Percentiles rank a stretch among this genome's conserved stretches.
Conservation (phyloP, 768 basidiomycete genomes). For the Panellus pusillus region DNA sequence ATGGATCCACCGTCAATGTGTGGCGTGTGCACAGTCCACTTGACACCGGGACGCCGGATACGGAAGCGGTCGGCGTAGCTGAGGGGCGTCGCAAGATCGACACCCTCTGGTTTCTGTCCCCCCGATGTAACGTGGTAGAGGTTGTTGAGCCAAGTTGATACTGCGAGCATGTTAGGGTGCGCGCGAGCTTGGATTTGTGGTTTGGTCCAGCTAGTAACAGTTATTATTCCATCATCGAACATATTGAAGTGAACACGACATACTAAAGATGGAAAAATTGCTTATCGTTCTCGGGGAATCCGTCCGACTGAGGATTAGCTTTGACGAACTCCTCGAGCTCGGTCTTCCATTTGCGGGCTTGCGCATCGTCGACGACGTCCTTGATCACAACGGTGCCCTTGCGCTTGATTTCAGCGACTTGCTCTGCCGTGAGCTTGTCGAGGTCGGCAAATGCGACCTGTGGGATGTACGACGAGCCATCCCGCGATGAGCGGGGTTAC, state of each 20-base stretch:
- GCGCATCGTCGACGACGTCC: constrained; percentile 46
- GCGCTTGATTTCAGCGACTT: constrained; percentile 43
- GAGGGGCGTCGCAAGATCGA: constrained; percentile 53
- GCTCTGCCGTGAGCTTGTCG: constrained; percentile 36
- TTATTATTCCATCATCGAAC: neutral
- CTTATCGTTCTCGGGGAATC: constrained; percentile 48
- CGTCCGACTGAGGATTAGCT: constrained; percentile 46
- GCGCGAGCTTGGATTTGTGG: constrained; percentile 56
- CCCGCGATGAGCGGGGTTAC: constrained; percentile 38
- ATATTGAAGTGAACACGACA: constrained; percentile 11
- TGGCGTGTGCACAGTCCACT: constrained; percentile 41
- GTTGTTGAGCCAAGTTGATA: constrained; percentile 49
- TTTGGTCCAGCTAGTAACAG: constrained; percentile 27
- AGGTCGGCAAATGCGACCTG: constrained; percentile 51
- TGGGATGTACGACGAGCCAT: constrained; percentile 48
- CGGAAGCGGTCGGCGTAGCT: constrained; percentile 63
- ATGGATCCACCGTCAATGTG: constrained; percentile 48
- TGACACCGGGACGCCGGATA: constrained; percentile 56
- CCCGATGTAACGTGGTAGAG: constrained; percentile 41
- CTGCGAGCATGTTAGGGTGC: constrained; percentile 52
- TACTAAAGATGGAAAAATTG: constrained; percentile 64
- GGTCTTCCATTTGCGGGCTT: constrained; percentile 49
- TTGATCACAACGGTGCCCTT: constrained; percentile 53
- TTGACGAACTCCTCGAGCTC: constrained; percentile 51
- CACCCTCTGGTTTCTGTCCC: constrained; percentile 34